Conservation (phyloP, 306 rosid genomes). For the Vicia sativa region DNA sequence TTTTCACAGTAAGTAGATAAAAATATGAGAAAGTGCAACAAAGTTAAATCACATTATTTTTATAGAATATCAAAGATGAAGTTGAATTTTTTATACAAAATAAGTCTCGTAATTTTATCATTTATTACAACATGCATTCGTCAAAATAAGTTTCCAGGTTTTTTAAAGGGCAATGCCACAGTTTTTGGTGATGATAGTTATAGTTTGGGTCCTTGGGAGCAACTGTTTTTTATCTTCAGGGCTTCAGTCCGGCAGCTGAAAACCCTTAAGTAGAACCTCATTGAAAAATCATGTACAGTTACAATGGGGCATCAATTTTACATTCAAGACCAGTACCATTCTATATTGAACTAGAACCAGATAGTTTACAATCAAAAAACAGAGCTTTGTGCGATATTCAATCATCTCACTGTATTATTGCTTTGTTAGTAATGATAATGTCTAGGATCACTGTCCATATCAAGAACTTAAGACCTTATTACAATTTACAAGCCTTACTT, state of each 20-base stretch:
- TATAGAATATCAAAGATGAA: conserved; percentile 11
- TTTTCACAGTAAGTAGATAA: conserved; percentile 26
- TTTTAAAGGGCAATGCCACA: conserved; percentile 28
- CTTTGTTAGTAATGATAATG: conserved; percentile 17
- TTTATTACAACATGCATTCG: neutral
- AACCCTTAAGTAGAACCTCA: conserved; percentile 12
- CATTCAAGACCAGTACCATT: conserved; percentile 1
- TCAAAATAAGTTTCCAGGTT: conserved; percentile 19
- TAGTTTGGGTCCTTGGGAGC: neutral
- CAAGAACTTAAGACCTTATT: neutral
- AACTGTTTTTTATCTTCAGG: conserved; percentile 7
- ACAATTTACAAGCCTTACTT: conserved; percentile 7
- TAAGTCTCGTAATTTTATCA: conserved; percentile 14
- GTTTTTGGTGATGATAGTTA: conserved; percentile 5
- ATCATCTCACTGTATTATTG: neutral
- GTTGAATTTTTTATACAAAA: neutral
- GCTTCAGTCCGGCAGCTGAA: conserved; percentile 6
- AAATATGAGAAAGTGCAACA: conserved; percentile 14
- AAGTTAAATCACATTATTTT: conserved; percentile 13
- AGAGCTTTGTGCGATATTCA: conserved; percentile 8
- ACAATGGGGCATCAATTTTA: neutral
- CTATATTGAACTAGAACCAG: conserved; percentile 12
- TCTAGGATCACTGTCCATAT: conserved; percentile 1
- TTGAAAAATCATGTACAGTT: neutral
- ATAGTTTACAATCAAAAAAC: conserved; percentile 8